A percentile compares a stretch with the other conserved stretches of the same genome.
phyloP scores from a whole-genome alignment of 768 basidiomycete species.

The Pleurotus ostreatus region DNA sequence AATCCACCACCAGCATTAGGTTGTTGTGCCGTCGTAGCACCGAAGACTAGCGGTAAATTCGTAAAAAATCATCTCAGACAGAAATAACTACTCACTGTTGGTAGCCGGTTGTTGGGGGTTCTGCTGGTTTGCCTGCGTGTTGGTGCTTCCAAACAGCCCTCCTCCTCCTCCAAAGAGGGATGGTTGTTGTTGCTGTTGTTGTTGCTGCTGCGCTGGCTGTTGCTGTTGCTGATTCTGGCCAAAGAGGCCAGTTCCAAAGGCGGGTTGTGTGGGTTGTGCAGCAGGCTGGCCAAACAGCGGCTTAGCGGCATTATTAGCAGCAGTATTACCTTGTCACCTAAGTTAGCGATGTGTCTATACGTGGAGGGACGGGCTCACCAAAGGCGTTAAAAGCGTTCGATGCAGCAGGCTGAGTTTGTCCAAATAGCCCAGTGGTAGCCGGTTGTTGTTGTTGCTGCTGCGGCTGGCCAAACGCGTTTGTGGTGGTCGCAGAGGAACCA shows the following conservation, averaged over 20 bases:
- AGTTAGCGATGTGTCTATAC: slow-evolving; percentile 22
- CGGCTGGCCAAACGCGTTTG: slow-evolving; percentile 23
- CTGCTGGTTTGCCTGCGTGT: slow-evolving; percentile 28
- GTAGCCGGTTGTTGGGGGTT: slow-evolving; percentile 29
- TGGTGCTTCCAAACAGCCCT: slow-evolving; percentile 29
- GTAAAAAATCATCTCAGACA: slow-evolving; percentile 3
- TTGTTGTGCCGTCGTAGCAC: slow-evolving; percentile 23
- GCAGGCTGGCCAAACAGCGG: slow-evolving; percentile 45
- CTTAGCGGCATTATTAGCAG: slow-evolving; percentile 30
- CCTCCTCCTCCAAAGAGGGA: slow-evolving; percentile 18
- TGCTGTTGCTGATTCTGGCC: slow-evolving; percentile 29
- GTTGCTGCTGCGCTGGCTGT: slow-evolving; percentile 29
- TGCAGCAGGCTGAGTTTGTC: slow-evolving; percentile 20
- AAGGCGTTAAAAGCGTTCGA: slow-evolving; percentile 37
- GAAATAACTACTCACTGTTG: slow-evolving; percentile 24
- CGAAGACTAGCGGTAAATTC: slow-evolving; percentile 28
- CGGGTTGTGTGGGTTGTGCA: slow-evolving; percentile 31
- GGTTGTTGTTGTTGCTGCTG: slow-evolving; percentile 28
- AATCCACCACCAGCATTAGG: slow-evolving; percentile 23
- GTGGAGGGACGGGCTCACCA: slow-evolving; percentile 17
- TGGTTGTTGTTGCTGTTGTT: slow-evolving; percentile 17
- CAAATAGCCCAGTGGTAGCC: slow-evolving; percentile 25
- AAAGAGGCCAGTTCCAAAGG: slow-evolving; percentile 36
- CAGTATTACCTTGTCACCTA: slow-evolving; percentile 19
- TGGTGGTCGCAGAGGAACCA: not conserved